A percentile compares a stretch with the other conserved stretches of the same genome.
Conservation (phyloP, 257 asterid genomes). For the Cinchona pubescens region DNA sequence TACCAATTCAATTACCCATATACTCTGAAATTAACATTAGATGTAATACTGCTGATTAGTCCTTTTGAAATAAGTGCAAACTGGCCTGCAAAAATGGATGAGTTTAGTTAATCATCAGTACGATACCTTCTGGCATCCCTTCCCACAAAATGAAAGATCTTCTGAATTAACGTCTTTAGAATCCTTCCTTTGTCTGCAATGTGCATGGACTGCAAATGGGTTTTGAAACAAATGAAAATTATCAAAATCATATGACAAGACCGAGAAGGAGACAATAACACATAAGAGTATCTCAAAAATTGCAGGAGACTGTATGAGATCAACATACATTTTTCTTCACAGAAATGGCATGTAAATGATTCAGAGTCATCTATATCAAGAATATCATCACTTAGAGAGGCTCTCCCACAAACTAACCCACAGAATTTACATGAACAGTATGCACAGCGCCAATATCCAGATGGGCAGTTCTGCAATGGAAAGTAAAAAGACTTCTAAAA, state of each 20-base stretch:
- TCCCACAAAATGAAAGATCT: conserved; percentile 63
- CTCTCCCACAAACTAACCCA: conserved; percentile 51
- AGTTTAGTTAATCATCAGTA: conserved; percentile 16
- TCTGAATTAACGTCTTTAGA: conserved; percentile 41
- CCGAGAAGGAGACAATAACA: not conserved
- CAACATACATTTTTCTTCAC: conserved; percentile 80
- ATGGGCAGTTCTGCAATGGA: conserved; percentile 52
- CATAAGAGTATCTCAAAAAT: conserved; percentile 12
- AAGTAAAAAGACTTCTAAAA: too few relatives aligned
- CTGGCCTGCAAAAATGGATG: too few relatives aligned
- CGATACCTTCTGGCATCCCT: conserved; percentile 68
- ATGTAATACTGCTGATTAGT: too few relatives aligned
- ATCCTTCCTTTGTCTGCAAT: conserved; percentile 43
- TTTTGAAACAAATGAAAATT: conserved; percentile 11
- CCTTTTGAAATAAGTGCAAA: too few relatives aligned
- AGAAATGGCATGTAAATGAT: conserved; percentile 52
- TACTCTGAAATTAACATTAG: too few relatives aligned
- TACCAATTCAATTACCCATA: too few relatives aligned
- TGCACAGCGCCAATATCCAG: conserved; percentile 86
- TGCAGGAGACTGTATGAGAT: conserved; percentile 13
- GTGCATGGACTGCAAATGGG: conserved; percentile 60
- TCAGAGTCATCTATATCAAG: conserved; percentile 29
- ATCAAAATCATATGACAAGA: conserved; percentile 11
- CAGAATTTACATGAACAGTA: conserved; percentile 95
- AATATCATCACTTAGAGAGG: conserved; percentile 35